Conservation (phyloP, 768 basidiomycete genomes). For the Amanita pseudoporphyria region DNA sequence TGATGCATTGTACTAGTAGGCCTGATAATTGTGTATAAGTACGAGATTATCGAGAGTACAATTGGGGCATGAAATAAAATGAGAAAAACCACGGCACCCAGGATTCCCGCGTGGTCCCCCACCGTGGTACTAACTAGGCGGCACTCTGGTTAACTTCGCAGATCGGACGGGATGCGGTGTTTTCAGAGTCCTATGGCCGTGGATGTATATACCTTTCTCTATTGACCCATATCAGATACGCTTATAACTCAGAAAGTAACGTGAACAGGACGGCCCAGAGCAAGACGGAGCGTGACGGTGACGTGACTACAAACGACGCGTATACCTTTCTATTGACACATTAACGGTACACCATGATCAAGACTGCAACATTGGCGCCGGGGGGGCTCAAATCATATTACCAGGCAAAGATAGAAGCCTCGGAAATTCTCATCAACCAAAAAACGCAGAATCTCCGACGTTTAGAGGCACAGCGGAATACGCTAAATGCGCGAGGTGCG, state of each 20-base stretch:
- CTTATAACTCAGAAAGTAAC: no score
- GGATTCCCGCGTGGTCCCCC: neutral
- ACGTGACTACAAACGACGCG: constrained; percentile 20
- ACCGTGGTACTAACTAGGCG: neutral
- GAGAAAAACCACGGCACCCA: no score
- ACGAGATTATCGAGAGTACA: no score
- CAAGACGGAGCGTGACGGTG: no score
- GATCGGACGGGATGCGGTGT: no score
- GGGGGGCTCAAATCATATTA: constrained; percentile 81
- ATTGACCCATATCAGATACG: no score
- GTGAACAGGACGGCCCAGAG: no score
- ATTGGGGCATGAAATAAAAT: no score
- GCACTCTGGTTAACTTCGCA: no score
- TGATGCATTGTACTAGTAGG: neutral
- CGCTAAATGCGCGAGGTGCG: constrained; percentile 88
- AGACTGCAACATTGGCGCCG: constrained; percentile 31
- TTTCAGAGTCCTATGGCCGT: no score
- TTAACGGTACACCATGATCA: constrained; percentile 21
- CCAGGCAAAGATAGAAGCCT: constrained; percentile 90
- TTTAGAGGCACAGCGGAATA: constrained; percentile 95
- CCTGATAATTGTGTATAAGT: no score
- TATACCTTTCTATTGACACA: constrained; percentile 14
- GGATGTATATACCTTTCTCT: no score
- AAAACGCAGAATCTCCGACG: constrained; percentile 95
- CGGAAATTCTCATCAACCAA: constrained; percentile 89